A percentile compares a stretch with the other conserved stretches of the same genome.
phyloP scores from a whole-genome alignment of 148 eudicot genomes.

The Vaccinium myrtillus region DNA sequence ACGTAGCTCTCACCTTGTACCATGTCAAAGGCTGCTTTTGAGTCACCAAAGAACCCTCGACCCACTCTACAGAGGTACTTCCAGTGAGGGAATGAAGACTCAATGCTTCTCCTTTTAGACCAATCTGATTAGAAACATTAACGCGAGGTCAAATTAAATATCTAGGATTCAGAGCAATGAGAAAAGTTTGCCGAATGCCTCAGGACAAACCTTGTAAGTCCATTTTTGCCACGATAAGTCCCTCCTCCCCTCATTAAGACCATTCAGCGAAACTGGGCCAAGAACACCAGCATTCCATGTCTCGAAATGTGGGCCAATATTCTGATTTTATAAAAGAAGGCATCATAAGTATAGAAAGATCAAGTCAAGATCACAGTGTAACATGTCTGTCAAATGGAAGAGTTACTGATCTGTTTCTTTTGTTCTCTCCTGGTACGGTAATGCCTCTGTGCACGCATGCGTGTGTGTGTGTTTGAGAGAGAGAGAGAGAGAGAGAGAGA shows the following conservation, averaged over 20 bases:
- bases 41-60: constrained; percentile 34
- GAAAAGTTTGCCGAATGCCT: neutral
- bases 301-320: constrained; percentile 46
- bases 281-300: constrained; percentile 61
- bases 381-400: neutral
- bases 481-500: constrained; percentile 3
- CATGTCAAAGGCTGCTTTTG: constrained; percentile 68
- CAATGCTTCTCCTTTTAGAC: constrained; percentile 84
- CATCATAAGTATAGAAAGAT: constrained; percentile 3
- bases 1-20: constrained; percentile 57
- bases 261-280: constrained; percentile 59
- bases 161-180: constrained; percentile 1
- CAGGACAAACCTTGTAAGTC: constrained; percentile 60
- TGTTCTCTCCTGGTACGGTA: neutral
- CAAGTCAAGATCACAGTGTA: neutral
- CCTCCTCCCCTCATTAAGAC: constrained; percentile 48
- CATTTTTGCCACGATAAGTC: constrained; percentile 62
- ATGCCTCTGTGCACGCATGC: neutral
- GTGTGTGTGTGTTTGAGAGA: neutral
- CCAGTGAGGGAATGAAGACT: constrained; percentile 77
- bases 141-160: constrained; percentile 9
- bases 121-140: constrained; percentile 49
- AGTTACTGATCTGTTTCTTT: neutral
- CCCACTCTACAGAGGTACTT: constrained; percentile 80
- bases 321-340: constrained; percentile 20